Conservation (phyloP, 805 yeast genomes). For the Wickerhamiella vanderwaltii region DNA sequence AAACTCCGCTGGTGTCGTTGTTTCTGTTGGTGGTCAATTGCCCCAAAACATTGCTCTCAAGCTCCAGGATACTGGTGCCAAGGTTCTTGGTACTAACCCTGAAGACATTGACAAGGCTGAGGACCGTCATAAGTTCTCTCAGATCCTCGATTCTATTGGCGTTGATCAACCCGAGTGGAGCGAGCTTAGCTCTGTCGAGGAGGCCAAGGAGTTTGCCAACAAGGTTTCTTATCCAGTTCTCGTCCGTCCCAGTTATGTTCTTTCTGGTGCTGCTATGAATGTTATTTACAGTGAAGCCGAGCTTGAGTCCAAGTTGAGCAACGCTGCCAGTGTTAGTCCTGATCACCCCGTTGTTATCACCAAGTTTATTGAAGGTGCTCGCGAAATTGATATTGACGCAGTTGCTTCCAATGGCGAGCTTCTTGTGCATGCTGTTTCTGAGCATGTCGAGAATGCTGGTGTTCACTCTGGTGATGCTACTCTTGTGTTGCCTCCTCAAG, state of each 20-base stretch:
- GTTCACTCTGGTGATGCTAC: slow-evolving; percentile 99
- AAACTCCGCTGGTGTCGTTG: slow-evolving; percentile 78
- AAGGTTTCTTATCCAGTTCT: slow-evolving; percentile 88
- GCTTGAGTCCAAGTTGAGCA: slow-evolving; percentile 65
- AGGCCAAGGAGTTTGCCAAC: slow-evolving; percentile 75
- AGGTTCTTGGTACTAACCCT: slow-evolving; percentile 87
- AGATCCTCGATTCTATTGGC: slow-evolving; percentile 80
- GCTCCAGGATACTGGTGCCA: slow-evolving; percentile 62
- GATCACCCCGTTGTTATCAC: slow-evolving; percentile 97
- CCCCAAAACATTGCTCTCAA: slow-evolving; percentile 93
- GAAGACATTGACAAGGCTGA: slow-evolving; percentile 94
- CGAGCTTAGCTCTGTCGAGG: slow-evolving; percentile 75
- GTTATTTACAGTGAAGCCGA: slow-evolving; percentile 72
- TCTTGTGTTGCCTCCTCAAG: slow-evolving; percentile 82
- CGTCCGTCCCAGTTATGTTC: slow-evolving; percentile 93
- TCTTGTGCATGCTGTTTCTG: slow-evolving; percentile 89
- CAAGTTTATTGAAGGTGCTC: slow-evolving; percentile 89
- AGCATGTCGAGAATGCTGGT: slow-evolving; percentile 98
- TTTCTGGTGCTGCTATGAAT: slow-evolving; percentile 98
- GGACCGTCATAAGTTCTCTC: slow-evolving; percentile 95
- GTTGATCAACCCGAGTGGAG: slow-evolving; percentile 98
- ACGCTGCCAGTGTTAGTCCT: slow-evolving; percentile 84
- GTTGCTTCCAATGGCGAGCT: slow-evolving; percentile 85
- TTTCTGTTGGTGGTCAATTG: slow-evolving; percentile 94
- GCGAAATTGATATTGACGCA: slow-evolving; percentile 94